These are phyloP conservation scores for Draba incana DNA, from an alignment of 345 rosid species.

Conservation along the genomic window DNA sequence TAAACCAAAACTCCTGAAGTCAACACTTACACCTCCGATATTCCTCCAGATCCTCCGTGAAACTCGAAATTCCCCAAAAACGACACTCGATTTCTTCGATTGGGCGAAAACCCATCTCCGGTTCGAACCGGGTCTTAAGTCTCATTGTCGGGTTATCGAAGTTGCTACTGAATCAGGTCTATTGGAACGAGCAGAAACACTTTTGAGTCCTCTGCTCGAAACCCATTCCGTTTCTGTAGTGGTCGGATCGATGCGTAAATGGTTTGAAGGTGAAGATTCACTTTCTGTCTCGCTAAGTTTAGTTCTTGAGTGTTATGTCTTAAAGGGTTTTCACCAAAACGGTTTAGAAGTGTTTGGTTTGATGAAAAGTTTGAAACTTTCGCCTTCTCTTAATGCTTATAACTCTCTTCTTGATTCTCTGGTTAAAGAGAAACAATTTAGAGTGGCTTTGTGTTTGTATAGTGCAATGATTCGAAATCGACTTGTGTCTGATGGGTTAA, in stretches of 20 bases:
- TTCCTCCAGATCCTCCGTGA: constrained; percentile 59
- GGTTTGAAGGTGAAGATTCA: constrained; percentile 50
- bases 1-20: constrained; percentile 43
- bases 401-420: constrained; percentile 60
- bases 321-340: constrained; percentile 44
- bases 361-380: constrained; percentile 46
- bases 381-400: constrained; percentile 49
- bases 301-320: constrained; percentile 50
- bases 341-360: constrained; percentile 53
- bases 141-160: constrained; percentile 52
- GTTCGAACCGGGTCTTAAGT: constrained; percentile 59
- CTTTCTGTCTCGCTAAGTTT: constrained; percentile 45
- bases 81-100: constrained; percentile 63
- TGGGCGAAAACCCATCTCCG: constrained; percentile 51
- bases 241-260: constrained; percentile 48
- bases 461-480: constrained; percentile 54
- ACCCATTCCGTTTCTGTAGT: constrained; percentile 43
- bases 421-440: constrained; percentile 39
- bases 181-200: constrained; percentile 39
- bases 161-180: constrained; percentile 43
- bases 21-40: constrained; percentile 51
- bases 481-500: constrained; percentile 47
- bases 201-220: constrained; percentile 49
- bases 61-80: constrained; percentile 49
- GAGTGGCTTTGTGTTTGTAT: constrained; percentile 58